Evolutionary conservation across 805 yeast species (phyloP).

Genomic region (Saccharomycopsis javanensis): DNA sequence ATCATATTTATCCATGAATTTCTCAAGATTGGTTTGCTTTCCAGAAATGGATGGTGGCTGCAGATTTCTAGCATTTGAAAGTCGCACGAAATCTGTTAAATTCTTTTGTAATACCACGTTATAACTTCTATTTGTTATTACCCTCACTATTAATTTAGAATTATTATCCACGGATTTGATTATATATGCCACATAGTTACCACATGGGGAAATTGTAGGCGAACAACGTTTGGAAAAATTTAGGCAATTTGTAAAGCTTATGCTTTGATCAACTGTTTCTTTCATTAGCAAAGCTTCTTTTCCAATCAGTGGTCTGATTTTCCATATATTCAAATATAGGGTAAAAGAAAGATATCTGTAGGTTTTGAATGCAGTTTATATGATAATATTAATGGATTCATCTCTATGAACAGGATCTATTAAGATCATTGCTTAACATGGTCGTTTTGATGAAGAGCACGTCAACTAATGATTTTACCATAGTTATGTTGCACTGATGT

Average conservation of each 20-base stretch:
- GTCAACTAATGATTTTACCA: too few species aligned
- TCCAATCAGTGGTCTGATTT: too few species aligned
- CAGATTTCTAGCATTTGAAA: background rate
- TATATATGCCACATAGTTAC: slow-evolving; percentile 13
- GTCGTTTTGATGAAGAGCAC: too few species aligned
- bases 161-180: background rate
- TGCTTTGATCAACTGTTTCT: background rate
- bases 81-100: background rate
- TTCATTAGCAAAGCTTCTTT: background rate
- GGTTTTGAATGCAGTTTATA: too few species aligned
- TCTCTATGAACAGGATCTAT: too few species aligned
- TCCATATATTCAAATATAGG: too few species aligned
- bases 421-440: too few species aligned
- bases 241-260: slow-evolving; percentile 4
- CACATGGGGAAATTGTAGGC: slow-evolving; percentile 9
- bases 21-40: background rate
- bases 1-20: slow-evolving; percentile 2
- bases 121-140: background rate
- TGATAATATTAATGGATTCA: too few species aligned
- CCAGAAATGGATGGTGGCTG: background rate
- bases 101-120: slow-evolving; percentile 6
- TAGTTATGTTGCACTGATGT: too few species aligned
- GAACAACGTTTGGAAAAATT: background rate
- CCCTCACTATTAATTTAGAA: slow-evolving; percentile 9
- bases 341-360: too few species aligned